Conservation (phyloP, 208 protist species). For the Herpetomonas samuelpessoai region DNA sequence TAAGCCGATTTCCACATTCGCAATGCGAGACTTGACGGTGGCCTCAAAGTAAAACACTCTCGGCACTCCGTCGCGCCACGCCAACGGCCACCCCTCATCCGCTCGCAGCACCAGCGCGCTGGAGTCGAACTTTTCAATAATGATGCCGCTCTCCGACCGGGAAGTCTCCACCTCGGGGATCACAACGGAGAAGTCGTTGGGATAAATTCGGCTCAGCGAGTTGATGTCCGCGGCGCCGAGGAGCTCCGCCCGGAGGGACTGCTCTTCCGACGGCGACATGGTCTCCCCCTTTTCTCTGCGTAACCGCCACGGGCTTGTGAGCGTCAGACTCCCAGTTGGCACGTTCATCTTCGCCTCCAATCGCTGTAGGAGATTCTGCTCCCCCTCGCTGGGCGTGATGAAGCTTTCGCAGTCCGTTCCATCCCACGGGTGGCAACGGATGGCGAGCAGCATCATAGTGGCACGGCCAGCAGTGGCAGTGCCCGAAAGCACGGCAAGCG, state of each 20-base stretch:
- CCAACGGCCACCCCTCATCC: conserved; percentile 79
- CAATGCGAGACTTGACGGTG: conserved; percentile 39
- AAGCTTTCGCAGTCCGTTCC: conserved; percentile 75
- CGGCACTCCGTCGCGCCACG: conserved; percentile 70
- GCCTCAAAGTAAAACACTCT: conserved; percentile 89
- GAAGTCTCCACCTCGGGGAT: conserved; percentile 68
- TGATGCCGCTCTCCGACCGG: conserved; percentile 50
- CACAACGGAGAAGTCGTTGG: conserved; percentile 81
- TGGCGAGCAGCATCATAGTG: conserved; percentile 59
- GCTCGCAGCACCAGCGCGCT: conserved; percentile 62
- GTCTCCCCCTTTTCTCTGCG: conserved; percentile 23
- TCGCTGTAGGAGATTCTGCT: conserved; percentile 46
- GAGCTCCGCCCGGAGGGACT: conserved; percentile 38
- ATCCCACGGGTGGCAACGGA: conserved; percentile 85
- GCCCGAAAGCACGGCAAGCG: conserved; percentile 41
- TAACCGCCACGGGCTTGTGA: conserved; percentile 43
- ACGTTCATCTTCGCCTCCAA: conserved; percentile 62
- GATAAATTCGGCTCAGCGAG: conserved; percentile 67
- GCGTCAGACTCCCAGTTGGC: conserved; percentile 36
- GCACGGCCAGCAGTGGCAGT: conserved; percentile 36
- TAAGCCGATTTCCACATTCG: conserved; percentile 40
- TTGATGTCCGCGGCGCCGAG: conserved; percentile 58
- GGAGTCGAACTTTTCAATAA: conserved; percentile 61
- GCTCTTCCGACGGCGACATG: conserved; percentile 26
- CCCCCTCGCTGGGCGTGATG: conserved; percentile 29